These are phyloP conservation scores for Xylariaceae sp. DNA, from an alignment of 2,329 filamentous ascomycete species.

Conservation along the genomic window DNA sequence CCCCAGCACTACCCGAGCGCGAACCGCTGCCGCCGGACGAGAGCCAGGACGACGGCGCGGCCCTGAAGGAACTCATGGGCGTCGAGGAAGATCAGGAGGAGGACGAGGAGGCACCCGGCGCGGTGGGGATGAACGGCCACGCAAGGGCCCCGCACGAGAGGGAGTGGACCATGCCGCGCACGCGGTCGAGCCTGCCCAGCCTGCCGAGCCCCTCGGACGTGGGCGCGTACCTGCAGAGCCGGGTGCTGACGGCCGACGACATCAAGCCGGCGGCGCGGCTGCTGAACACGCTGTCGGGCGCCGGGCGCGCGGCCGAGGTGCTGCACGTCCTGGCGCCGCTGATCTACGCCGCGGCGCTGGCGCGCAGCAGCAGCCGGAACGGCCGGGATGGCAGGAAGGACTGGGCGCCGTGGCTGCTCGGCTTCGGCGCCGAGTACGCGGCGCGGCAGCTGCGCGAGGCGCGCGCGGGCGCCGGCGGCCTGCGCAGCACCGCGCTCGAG, in stretches of 20 bases:
- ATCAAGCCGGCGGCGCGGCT: constrained; percentile 87
- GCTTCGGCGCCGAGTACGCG: constrained; percentile 76
- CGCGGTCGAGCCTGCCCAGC: constrained; percentile 74
- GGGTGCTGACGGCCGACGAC: constrained; percentile 90
- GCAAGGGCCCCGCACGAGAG: constrained; percentile 45
- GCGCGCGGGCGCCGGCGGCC: too few species aligned
- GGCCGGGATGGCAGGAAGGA: too few species aligned
- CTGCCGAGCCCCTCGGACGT: constrained; percentile 78
- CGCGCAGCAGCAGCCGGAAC: too few species aligned
- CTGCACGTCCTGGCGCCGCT: constrained; percentile 86
- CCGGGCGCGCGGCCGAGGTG: constrained; percentile 72
- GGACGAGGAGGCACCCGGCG: too few species aligned
- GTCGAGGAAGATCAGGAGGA: constrained; percentile 25
- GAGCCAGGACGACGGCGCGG: constrained; percentile 41
- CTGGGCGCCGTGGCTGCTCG: constrained; percentile 90
- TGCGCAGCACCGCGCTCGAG: constrained; percentile 80
- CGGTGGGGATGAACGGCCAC: constrained; percentile 33
- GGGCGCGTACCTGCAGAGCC: constrained; percentile 76
- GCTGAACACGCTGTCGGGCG: constrained; percentile 72
- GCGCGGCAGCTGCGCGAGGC: constrained; percentile 74
- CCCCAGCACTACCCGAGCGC: constrained; percentile 76
- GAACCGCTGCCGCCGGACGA: constrained; percentile 61
- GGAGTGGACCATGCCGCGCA: constrained; percentile 91
- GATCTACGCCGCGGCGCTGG: constrained; percentile 76
- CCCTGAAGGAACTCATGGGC: constrained; percentile 24